Conservation (phyloP, 208 protist genomes). For the Trypanosoma melophagium region DNA sequence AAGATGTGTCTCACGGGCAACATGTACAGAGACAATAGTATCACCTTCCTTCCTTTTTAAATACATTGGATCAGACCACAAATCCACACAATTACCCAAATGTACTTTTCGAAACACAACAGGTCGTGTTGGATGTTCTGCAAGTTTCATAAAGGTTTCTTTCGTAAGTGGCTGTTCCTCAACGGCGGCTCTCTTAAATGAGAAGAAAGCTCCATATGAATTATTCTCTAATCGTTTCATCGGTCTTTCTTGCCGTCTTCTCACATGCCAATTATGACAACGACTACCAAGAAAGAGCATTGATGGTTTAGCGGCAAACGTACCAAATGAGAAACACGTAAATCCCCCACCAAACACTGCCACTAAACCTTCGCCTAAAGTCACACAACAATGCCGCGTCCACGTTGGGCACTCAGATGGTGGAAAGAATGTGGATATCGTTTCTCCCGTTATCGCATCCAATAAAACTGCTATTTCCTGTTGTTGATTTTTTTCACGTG, state of each 20-base stretch:
- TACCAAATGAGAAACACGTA: constrained; percentile 91
- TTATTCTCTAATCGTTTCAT: neutral
- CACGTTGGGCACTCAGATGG: constrained; percentile 47
- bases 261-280: neutral
- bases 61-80: constrained; percentile 59
- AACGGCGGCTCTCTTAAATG: constrained; percentile 36
- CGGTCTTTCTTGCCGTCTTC: neutral
- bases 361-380: constrained; percentile 53
- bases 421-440: constrained; percentile 21
- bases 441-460: constrained; percentile 18
- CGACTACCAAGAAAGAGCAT: constrained; percentile 45
- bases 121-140: constrained; percentile 33
- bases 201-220: constrained; percentile 24
- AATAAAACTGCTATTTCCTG: constrained; percentile 24
- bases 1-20: constrained; percentile 41
- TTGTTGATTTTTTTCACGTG: constrained; percentile 26
- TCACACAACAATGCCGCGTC: constrained; percentile 65
- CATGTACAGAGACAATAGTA: constrained; percentile 78
- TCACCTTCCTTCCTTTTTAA: constrained; percentile 47
- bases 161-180: constrained; percentile 38
- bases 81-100: constrained; percentile 56
- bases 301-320: constrained; percentile 60
- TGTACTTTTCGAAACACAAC: constrained; percentile 68
- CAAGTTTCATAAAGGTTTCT: constrained; percentile 40
- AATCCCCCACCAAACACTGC: constrained; percentile 79